Conservation (phyloP, 345 rosid species). For the Kernera saxatilis region DNA sequence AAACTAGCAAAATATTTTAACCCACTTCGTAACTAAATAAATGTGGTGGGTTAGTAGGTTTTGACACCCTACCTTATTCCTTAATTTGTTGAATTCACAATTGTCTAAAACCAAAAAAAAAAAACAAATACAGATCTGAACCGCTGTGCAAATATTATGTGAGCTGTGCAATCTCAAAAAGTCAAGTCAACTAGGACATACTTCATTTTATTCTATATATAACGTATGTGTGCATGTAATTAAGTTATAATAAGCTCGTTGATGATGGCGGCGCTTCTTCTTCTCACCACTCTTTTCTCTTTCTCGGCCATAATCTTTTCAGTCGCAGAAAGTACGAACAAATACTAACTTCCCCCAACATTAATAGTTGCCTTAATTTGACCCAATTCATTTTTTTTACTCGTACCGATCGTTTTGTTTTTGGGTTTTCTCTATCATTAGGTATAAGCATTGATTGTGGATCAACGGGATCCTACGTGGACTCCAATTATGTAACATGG, state of each 20-base stretch:
- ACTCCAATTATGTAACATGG: conserved; percentile 23
- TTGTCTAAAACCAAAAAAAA: background rate
- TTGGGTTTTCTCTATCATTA: background rate
- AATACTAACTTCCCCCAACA: background rate
- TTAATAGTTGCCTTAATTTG: background rate
- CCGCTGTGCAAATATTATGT: background rate
- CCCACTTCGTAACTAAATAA: too few species aligned
- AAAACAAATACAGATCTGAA: background rate
- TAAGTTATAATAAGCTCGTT: background rate
- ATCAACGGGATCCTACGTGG: conserved; percentile 20
- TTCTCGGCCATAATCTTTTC: background rate
- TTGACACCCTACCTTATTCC: background rate
- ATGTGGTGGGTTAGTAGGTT: too few species aligned
- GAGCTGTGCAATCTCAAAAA: background rate
- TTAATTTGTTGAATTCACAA: background rate
- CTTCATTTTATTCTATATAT: conserved; percentile 7
- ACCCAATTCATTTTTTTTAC: background rate
- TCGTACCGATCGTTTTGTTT: background rate
- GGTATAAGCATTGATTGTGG: conserved; percentile 27
- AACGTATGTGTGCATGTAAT: conserved; percentile 11
- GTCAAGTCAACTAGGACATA: conserved; percentile 13
- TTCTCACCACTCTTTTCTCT: background rate
- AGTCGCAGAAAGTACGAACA: background rate
- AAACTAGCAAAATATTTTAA: too few species aligned
- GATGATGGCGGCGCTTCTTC: conserved; percentile 4